These are phyloP conservation scores for Magnaporthiopsis incrustans DNA, from an alignment of 2,329 filamentous ascomycete genomes.

Conservation along the genomic window DNA sequence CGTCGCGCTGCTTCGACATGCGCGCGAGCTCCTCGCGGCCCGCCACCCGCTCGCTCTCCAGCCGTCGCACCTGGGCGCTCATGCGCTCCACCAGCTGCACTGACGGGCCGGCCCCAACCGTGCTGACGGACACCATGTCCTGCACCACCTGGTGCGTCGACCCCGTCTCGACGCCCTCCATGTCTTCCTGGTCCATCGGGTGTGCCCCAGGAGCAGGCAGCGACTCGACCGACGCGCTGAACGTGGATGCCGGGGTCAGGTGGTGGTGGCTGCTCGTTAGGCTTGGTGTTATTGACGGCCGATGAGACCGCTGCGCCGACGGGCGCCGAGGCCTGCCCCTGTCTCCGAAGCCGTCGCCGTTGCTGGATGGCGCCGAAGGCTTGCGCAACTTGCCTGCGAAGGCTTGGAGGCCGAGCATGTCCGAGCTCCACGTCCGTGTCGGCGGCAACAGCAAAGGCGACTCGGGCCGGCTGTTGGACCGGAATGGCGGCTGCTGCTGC, in stretches of 20 bases:
- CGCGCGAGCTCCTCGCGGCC: constrained; percentile 78
- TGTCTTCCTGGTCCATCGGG: constrained; percentile 37
- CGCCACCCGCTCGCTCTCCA: constrained; percentile 87
- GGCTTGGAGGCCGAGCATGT: constrained; percentile 39
- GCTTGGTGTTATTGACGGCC: constrained; percentile 31
- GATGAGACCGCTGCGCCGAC: constrained; percentile 37
- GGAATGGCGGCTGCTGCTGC: constrained; percentile 14
- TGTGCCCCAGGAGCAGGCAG: constrained; percentile 31
- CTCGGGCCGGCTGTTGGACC: constrained; percentile 42
- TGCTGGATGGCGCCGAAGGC: constrained; percentile 42
- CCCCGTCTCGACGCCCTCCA: constrained; percentile 47
- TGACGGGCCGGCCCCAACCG: constrained; percentile 80
- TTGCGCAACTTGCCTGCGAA: constrained; percentile 35
- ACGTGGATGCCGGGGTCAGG: constrained; percentile 23
- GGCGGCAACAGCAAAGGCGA: constrained; percentile 44
- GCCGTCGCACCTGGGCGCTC: constrained; percentile 81
- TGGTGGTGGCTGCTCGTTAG: constrained; percentile 15
- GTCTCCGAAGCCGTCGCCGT: constrained; percentile 31
- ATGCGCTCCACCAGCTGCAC: constrained; percentile 95
- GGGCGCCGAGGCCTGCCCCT: constrained; percentile 36
- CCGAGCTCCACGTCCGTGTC: constrained; percentile 45
- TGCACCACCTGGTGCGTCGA: constrained; percentile 65
- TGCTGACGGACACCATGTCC: constrained; percentile 83
- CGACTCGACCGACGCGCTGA: constrained; percentile 41
- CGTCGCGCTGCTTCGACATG: constrained; percentile 78